Conservation (phyloP, 2,329 filamentous ascomycete species). For the Calonectria pseudoreteaudii region DNA sequence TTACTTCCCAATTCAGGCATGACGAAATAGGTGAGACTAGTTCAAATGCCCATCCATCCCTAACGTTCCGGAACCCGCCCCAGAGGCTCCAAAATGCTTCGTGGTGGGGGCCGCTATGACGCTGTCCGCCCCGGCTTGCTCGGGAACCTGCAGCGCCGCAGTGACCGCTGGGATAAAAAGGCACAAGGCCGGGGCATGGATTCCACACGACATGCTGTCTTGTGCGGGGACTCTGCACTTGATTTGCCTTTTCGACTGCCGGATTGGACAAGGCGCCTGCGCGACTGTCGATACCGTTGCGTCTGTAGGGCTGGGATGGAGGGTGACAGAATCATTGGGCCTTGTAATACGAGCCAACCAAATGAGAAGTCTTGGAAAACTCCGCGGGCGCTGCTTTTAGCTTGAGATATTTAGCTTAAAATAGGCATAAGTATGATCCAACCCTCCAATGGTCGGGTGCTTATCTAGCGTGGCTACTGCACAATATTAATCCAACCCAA, state of each 20-base stretch:
- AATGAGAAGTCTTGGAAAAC: background rate
- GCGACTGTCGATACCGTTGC: background rate
- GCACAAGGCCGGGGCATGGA: background rate
- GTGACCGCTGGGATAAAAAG: background rate
- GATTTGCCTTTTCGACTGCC: background rate
- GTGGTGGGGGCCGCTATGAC: slow-evolving; percentile 24
- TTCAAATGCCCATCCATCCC: background rate
- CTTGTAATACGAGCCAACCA: slow-evolving; percentile 1
- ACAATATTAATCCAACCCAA: background rate
- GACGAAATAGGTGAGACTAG: background rate
- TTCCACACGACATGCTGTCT: background rate
- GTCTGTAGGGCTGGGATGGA: slow-evolving; percentile 21
- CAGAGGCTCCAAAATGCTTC: slow-evolving; percentile 5
- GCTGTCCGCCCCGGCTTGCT: background rate
- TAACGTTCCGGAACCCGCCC: background rate
- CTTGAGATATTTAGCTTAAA: background rate
- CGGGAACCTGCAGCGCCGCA: background rate
- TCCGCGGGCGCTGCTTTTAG: background rate
- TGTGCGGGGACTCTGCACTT: slow-evolving; percentile 6
- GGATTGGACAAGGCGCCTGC: background rate
- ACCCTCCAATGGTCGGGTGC: background rate
- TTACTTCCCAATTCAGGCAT: slow-evolving; percentile 1
- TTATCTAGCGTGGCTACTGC: background rate
- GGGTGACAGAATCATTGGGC: background rate
- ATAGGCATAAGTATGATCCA: background rate